phyloP scores from a whole-genome alignment of 139 green algal species.

The Tetradesmus lagerheimii region DNA sequence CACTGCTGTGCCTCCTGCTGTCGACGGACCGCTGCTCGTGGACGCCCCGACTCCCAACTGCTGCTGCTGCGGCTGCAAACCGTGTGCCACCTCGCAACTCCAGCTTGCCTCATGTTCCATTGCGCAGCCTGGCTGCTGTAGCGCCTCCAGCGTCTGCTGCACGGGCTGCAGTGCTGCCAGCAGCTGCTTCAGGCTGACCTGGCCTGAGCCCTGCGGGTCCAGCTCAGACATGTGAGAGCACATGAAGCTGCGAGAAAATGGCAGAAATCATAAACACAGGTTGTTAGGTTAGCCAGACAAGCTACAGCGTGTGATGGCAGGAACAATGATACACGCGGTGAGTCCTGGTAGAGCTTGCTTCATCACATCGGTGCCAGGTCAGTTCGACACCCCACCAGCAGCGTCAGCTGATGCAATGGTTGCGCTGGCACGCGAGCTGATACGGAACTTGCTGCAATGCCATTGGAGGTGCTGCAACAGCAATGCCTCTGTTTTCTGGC shows the following conservation, averaged over 20 bases:
- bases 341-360: too few species aligned
- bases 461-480: too few species aligned
- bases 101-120: neutral
- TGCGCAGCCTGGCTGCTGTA: neutral
- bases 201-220: neutral
- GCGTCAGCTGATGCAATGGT: too few species aligned
- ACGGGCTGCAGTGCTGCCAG: constrained; percentile 13
- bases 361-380: too few species aligned
- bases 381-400: too few species aligned
- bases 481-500: too few species aligned
- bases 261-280: neutral
- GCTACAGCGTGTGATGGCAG: too few species aligned
- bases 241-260: neutral
- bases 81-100: neutral
- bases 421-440: too few species aligned
- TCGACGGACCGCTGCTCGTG: too few species aligned
- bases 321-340: too few species aligned
- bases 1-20: neutral
- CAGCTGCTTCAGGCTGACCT: constrained; percentile 23
- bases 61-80: neutral
- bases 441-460: too few species aligned
- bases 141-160: constrained; percentile 1
- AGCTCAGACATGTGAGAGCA: neutral
- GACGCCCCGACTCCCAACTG: neutral
- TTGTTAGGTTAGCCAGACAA: too few species aligned